phyloP scores from a whole-genome alignment of 2,329 filamentous ascomycete species.

The Helotiales sp. region DNA sequence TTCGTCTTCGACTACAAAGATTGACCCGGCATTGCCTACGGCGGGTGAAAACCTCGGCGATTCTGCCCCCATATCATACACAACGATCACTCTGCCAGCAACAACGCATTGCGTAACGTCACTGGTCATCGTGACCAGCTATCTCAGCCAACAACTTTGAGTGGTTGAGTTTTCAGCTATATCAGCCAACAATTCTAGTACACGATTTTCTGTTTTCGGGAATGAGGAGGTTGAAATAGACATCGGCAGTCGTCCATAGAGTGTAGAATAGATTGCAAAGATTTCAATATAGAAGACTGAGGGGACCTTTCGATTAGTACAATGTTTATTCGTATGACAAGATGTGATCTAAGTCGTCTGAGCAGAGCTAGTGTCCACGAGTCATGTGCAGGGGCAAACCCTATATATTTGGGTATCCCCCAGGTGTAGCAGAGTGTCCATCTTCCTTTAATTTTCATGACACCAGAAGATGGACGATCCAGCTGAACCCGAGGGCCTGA shows the following conservation, averaged over 20 bases:
- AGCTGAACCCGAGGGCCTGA: neutral
- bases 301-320: neutral
- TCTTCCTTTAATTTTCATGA: neutral
- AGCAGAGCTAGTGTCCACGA: neutral
- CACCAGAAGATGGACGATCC: neutral
- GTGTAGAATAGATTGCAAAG: neutral
- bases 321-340: neutral
- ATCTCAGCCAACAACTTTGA: neutral
- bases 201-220: neutral
- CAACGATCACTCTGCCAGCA: neutral
- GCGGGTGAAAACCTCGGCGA: neutral
- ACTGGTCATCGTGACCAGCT: neutral
- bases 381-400: neutral
- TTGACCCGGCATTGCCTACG: neutral
- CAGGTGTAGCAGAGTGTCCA: neutral
- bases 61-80: neutral
- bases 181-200: neutral
- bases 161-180: neutral
- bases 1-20: neutral
- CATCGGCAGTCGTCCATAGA: neutral
- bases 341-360: neutral
- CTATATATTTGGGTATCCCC: neutral
- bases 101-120: neutral
- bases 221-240: neutral
- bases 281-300: neutral